Evolutionary conservation across 2,329 filamentous ascomycete species (phyloP).

Genomic region (Penicillium fuscoglaucum): DNA sequence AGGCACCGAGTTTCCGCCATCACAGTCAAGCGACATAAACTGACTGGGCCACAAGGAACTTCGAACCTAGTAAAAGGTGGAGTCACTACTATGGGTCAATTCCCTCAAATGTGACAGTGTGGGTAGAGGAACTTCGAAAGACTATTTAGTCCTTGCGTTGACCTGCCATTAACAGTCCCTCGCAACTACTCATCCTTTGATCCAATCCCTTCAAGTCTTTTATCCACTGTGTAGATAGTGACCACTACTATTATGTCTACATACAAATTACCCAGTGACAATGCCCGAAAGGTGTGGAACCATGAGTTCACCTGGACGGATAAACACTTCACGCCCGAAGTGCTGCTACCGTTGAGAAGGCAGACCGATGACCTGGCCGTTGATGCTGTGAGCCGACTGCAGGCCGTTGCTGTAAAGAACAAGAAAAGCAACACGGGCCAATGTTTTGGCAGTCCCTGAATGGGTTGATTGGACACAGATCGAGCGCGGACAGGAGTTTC

Average conservation of each 20-base stretch:
- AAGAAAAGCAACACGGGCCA: neutral
- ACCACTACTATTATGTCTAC: neutral
- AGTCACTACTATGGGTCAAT: neutral
- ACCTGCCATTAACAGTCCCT: neutral
- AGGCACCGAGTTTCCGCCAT: neutral
- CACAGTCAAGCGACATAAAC: neutral
- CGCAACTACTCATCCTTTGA: neutral
- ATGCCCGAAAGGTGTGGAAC: neutral
- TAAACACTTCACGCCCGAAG: neutral
- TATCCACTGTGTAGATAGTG: neutral
- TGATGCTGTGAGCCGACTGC: neutral
- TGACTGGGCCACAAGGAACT: neutral
- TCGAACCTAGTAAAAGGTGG: neutral
- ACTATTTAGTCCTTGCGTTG: neutral
- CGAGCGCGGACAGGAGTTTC: constrained; percentile 63
- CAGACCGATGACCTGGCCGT: neutral
- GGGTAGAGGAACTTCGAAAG: neutral
- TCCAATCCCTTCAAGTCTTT: neutral
- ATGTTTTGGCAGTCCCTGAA: constrained; percentile 54
- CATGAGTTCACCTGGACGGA: neutral
- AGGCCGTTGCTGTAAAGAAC: neutral
- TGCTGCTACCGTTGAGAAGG: neutral
- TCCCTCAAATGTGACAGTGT: neutral
- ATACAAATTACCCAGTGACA: neutral
- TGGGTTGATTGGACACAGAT: constrained; percentile 82